A percentile compares a stretch with the other conserved stretches of the same genome.
These are phyloP conservation scores for Dacryopinax spathularia DNA, from an alignment of 768 basidiomycete genomes.

Conservation along the genomic window DNA sequence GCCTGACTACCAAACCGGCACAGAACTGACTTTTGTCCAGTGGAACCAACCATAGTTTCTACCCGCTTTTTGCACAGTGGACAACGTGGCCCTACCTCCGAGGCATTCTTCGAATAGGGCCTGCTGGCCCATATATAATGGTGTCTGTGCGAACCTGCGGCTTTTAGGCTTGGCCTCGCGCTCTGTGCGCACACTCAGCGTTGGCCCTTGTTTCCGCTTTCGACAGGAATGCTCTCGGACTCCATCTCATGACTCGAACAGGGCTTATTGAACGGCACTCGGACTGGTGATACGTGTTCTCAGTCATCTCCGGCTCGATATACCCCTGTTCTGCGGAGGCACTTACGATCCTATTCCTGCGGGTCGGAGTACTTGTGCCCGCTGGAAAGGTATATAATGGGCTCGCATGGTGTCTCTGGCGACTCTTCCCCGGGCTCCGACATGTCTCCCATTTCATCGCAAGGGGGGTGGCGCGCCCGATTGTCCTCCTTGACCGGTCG, in stretches of 20 bases:
- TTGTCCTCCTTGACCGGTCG: background rate
- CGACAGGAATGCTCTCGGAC: background rate
- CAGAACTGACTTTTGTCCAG: no score
- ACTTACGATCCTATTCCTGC: background rate
- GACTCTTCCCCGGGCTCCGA: background rate
- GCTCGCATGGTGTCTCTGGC: background rate
- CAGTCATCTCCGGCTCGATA: background rate
- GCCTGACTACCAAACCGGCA: no score
- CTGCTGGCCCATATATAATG: background rate
- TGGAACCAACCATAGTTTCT: no score
- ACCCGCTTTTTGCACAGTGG: background rate
- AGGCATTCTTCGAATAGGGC: background rate
- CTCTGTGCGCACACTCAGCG: background rate
- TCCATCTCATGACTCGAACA: background rate
- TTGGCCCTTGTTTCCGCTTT: background rate
- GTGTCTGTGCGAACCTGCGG: background rate
- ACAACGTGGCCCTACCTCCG: background rate
- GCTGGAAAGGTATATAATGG: background rate
- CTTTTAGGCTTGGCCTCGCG: conserved; percentile 3
- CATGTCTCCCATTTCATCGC: background rate
- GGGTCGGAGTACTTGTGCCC: background rate
- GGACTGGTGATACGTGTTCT: background rate
- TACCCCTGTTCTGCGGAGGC: background rate
- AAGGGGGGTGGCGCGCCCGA: background rate
- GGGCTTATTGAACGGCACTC: background rate